A percentile compares a stretch with the other conserved stretches of the same genome.
Evolutionary conservation across 2,329 filamentous ascomycete species (phyloP).

Genomic region (Claviceps paspali): DNA sequence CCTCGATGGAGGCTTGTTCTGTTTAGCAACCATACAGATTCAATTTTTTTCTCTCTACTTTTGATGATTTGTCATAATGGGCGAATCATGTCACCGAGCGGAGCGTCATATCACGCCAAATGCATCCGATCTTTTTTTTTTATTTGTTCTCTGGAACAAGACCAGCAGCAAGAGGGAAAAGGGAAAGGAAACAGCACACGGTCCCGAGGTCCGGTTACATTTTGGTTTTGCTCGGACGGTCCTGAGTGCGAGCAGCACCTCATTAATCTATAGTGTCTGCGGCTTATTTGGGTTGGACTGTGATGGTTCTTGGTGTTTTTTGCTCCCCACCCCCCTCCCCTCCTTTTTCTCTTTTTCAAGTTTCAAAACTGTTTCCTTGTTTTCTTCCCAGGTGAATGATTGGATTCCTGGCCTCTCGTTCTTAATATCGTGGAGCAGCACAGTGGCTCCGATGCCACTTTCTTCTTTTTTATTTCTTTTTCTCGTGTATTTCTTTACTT

Average conservation of each 20-base stretch:
- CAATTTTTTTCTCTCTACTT: background rate
- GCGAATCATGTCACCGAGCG: too few relatives aligned
- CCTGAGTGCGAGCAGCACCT: too few relatives aligned
- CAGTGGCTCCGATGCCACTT: too few relatives aligned
- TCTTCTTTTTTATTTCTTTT: too few relatives aligned
- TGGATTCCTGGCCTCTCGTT: background rate
- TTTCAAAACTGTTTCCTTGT: background rate
- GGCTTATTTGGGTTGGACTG: background rate
- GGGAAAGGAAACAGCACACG: too few relatives aligned
- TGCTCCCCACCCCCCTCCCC: background rate
- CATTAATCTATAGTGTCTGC: background rate
- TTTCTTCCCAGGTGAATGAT: background rate
- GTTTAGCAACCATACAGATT: background rate
- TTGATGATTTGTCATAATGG: background rate
- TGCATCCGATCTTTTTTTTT: slow-evolving; percentile 1
- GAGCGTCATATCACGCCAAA: background rate
- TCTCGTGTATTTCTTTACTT: too few relatives aligned
- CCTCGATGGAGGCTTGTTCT: slow-evolving; percentile 5
- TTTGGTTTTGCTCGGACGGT: background rate
- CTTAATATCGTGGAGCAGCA: slow-evolving; percentile 1
- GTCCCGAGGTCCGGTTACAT: too few relatives aligned
- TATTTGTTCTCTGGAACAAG: too few relatives aligned
- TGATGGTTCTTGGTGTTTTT: background rate
- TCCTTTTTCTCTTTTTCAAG: background rate
- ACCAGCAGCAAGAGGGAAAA: too few relatives aligned